phyloP scores from a whole-genome alignment of 1,284 basidiomycete genomes.

The Xerocomus alliaceus region DNA sequence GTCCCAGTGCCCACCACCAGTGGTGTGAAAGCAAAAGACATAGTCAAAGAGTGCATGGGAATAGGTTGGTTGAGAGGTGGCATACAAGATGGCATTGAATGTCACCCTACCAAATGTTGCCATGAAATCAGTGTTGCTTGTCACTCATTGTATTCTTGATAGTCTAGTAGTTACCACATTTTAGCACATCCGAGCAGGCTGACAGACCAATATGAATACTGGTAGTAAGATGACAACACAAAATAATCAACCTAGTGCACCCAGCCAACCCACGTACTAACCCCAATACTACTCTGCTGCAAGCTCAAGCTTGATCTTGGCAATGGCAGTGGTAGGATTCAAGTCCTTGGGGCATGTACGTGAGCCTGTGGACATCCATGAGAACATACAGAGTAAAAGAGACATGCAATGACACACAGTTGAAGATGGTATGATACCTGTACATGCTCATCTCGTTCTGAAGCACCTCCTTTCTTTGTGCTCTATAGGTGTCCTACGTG shows the following conservation, averaged over 20 bases:
- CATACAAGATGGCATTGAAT: slow-evolving; percentile 70
- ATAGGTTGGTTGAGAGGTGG: slow-evolving; percentile 71
- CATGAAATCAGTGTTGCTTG: slow-evolving; percentile 48
- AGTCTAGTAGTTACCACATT: too few relatives aligned
- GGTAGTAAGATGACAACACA: slow-evolving; percentile 9
- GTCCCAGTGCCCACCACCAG: slow-evolving; percentile 51
- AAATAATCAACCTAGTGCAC: background rate
- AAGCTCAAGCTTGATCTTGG: slow-evolving; percentile 89
- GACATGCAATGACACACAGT: slow-evolving; percentile 61
- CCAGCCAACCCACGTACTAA: slow-evolving; percentile 12
- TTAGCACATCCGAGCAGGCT: too few relatives aligned
- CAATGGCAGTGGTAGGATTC: slow-evolving; percentile 88
- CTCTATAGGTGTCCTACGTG: slow-evolving; percentile 72
- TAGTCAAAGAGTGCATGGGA: slow-evolving; percentile 67
- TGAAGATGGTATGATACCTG: slow-evolving; percentile 95
- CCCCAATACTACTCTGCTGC: slow-evolving; percentile 65
- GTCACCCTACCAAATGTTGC: slow-evolving; percentile 69
- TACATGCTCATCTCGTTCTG: slow-evolving; percentile 96
- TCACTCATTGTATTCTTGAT: too few relatives aligned
- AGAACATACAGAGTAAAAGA: background rate
- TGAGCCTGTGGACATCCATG: slow-evolving; percentile 56
- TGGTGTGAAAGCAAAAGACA: slow-evolving; percentile 63
- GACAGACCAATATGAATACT: background rate
- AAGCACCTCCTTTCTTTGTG: slow-evolving; percentile 87
- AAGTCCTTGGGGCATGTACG: slow-evolving; percentile 96